These are phyloP conservation scores for Rhizopogon vesiculosus DNA, from an alignment of 768 basidiomycete species.

Conservation along the genomic window DNA sequence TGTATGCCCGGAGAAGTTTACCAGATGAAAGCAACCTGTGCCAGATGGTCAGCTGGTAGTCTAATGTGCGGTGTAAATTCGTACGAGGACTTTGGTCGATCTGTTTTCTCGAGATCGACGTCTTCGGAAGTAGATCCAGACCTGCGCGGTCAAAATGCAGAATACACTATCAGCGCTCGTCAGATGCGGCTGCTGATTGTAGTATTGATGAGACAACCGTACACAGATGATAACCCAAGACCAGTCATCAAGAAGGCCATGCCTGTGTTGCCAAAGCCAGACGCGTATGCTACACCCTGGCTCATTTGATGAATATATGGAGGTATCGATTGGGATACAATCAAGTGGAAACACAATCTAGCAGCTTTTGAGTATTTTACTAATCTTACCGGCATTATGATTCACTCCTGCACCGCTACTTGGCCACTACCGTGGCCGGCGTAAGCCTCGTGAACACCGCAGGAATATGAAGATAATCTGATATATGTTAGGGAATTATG, in stretches of 20 bases:
- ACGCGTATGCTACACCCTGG: background rate
- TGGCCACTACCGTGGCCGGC: too few relatives aligned
- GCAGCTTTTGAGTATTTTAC: background rate
- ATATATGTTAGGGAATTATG: too few relatives aligned
- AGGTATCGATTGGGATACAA: background rate
- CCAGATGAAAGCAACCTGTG: background rate
- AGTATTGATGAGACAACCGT: background rate
- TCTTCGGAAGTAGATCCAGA: background rate
- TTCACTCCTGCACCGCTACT: background rate
- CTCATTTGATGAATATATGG: background rate
- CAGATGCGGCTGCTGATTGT: background rate
- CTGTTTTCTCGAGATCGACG: background rate
- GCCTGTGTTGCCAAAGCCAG: background rate
- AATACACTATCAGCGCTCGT: background rate
- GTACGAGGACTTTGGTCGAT: background rate
- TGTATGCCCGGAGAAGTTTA: background rate
- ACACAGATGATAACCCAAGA: background rate
- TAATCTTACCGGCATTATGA: background rate
- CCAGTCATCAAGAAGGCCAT: background rate
- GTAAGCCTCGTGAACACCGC: too few relatives aligned
- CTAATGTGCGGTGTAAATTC: background rate
- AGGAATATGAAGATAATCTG: too few relatives aligned
- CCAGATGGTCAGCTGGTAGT: background rate
- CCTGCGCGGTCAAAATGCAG: background rate
- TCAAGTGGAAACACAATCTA: background rate